Evolutionary conservation across 768 basidiomycete species (phyloP), one percentile per base, ranked within the genome.

Genomic region (Coprinopsis marcescibilis): DNA sequence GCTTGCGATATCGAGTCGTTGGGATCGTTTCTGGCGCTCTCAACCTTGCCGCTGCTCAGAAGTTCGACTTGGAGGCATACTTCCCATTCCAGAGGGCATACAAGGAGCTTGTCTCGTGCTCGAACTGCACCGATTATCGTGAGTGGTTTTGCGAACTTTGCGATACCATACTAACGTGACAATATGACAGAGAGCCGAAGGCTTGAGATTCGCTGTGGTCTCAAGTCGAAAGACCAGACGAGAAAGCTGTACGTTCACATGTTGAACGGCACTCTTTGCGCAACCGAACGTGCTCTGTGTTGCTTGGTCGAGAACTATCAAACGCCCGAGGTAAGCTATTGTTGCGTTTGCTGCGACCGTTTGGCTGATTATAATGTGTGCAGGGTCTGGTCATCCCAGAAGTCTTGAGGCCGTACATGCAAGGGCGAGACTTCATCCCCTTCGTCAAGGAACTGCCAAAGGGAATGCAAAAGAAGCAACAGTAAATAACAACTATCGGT

Each of bases 41-140:
- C 55, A 99, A 99, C 68, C 77, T 98, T 55, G 96, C 96, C 0
- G 96, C 96, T 19, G 80, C 94, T 42, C 92, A 96, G 71, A 99
- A 99, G 71, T 91, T 85, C 63, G 96, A 99, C 66, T 65, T 99
- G 50, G 96, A 99, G 67, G 96, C 96, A 48, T 99, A 93, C 90
- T 99, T 99, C 78, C 96, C 96, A 2, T 97, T 90, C 79, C 96
- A 98, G 67, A 83, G 82, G 41, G 83, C 75, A 43, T 93, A 94
- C 73, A 99, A 98, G 74, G 96, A 99, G 72, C 72, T 99, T 33
- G 96, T 98, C 29, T 93, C 89, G 55, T 94, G 92, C 64, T 93
- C 90, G 61, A 99, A 99, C 64, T 99, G 96, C 70, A 97, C 95
- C 17, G 96, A 98, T 64, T 98, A 99, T 66, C 96, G 95, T 98